Conservation (phyloP, 495 filamentous ascomycete species). For the Evansstolkia leycettana region DNA sequence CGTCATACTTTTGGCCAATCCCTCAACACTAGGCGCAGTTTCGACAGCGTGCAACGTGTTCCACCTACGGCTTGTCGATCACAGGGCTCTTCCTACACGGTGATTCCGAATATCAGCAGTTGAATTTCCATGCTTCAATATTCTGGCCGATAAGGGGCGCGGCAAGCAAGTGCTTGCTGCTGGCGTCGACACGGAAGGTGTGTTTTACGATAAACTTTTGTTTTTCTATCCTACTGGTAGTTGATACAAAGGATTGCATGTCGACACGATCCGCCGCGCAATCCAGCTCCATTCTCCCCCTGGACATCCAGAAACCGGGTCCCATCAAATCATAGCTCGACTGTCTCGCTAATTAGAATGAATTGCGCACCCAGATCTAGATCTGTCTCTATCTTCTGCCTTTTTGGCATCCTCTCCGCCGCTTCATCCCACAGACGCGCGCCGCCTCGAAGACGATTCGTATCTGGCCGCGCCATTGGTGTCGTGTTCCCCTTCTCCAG, state of each 20-base stretch:
- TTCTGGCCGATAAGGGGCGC: conserved; percentile 40
- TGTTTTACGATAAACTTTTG: conserved; percentile 7
- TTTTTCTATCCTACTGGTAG: not conserved
- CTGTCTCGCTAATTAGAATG: conserved; percentile 5
- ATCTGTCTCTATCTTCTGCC: conserved; percentile 28
- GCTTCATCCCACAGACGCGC: conserved; percentile 18
- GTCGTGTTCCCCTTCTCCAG: conserved; percentile 23
- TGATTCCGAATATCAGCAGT: conserved; percentile 13
- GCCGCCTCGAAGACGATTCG: conserved; percentile 19
- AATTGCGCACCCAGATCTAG: conserved; percentile 24
- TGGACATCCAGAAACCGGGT: too few relatives aligned
- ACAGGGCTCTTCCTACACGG: conserved; percentile 15
- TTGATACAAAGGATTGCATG: conserved; percentile 3
- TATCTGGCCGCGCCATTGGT: conserved; percentile 19
- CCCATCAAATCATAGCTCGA: not conserved
- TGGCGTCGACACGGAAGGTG: conserved; percentile 41
- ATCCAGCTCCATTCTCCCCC: not conserved
- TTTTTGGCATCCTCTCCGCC: conserved; percentile 27
- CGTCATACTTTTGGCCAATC: too few relatives aligned
- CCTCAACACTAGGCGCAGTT: too few relatives aligned
- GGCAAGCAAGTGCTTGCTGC: conserved; percentile 45
- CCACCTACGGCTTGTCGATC: conserved; percentile 9
- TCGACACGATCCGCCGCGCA: conserved; percentile 8
- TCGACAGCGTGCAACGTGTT: conserved; percentile 1
- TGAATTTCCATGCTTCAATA: conserved; percentile 39